A percentile compares a stretch with the other conserved stretches of the same genome.
Evolutionary conservation across 352 stramenopile genomes (phyloP).

Genomic region (Pythium biforme): DNA sequence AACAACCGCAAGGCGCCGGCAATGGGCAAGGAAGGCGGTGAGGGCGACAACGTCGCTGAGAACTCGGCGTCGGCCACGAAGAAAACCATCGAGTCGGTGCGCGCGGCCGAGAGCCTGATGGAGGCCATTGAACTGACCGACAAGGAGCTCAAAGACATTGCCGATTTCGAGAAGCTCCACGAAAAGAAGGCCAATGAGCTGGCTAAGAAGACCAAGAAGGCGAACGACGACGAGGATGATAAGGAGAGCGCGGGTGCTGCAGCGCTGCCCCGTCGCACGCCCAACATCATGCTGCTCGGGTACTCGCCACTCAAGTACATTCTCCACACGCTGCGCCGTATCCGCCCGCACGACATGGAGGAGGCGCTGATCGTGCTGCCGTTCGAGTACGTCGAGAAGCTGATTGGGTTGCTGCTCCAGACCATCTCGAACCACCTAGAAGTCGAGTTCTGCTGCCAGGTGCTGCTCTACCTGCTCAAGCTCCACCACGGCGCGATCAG

Average conservation of each 20-base stretch:
- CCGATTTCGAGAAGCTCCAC: slow-evolving; percentile 61
- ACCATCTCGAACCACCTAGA: slow-evolving; percentile 87
- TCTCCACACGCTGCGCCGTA: slow-evolving; percentile 90
- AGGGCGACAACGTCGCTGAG: slow-evolving; percentile 32
- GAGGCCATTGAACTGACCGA: slow-evolving; percentile 94
- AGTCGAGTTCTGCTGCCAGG: slow-evolving; percentile 91
- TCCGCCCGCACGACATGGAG: slow-evolving; percentile 96
- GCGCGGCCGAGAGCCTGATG: slow-evolving; percentile 90
- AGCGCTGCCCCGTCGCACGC: slow-evolving; percentile 37
- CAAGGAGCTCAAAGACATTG: slow-evolving; percentile 88
- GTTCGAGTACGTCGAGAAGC: slow-evolving; percentile 94
- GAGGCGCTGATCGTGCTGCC: slow-evolving; percentile 96
- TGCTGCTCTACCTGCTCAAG: slow-evolving; percentile 73
- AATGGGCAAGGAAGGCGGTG: slow-evolving; percentile 57
- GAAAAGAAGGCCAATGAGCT: slow-evolving; percentile 57
- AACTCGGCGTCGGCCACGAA: slow-evolving; percentile 89
- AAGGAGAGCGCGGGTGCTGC: slow-evolving; percentile 22
- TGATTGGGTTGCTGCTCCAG: slow-evolving; percentile 92
- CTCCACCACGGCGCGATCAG: slow-evolving; percentile 81
- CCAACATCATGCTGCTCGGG: slow-evolving; percentile 94
- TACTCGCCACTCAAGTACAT: slow-evolving; percentile 95
- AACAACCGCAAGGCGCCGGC: slow-evolving; percentile 69
- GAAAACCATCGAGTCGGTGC: slow-evolving; percentile 92
- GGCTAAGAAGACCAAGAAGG: slow-evolving; percentile 59
- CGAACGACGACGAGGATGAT: slow-evolving; percentile 20